Evolutionary conservation across 108 stramenopile genomes (phyloP).

Genomic region (Cylindrotheca closterium): DNA sequence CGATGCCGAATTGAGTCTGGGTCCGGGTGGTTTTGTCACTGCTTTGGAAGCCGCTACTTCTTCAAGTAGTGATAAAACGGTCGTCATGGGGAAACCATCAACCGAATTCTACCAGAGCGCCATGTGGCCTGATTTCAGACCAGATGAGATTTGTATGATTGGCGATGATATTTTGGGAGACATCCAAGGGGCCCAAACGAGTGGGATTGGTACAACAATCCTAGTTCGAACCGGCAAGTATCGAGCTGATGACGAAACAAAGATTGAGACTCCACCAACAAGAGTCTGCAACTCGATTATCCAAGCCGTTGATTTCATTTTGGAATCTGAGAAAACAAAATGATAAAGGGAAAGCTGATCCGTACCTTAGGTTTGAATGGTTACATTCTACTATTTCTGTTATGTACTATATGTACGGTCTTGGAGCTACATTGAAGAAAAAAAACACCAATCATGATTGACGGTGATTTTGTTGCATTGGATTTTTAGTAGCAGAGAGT

Average conservation of each 20-base stretch:
- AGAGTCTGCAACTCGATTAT: constrained; percentile 49
- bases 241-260: constrained; percentile 45
- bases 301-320: constrained; percentile 67
- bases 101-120: constrained; percentile 56
- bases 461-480: no score
- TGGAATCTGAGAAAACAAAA: neutral
- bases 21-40: constrained; percentile 68
- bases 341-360: neutral
- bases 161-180: constrained; percentile 72
- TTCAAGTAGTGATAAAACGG: constrained; percentile 16
- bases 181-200: constrained; percentile 50
- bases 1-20: constrained; percentile 48
- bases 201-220: constrained; percentile 52
- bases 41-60: constrained; percentile 49
- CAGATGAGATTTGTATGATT: constrained; percentile 48
- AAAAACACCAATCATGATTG: no score
- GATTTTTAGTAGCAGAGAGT: constrained; percentile 1
- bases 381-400: neutral
- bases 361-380: no score
- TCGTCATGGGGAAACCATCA: constrained; percentile 68
- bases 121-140: constrained; percentile 9
- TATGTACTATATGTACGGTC: no score
- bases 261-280: constrained; percentile 16
- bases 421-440: no score
- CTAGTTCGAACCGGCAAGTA: constrained; percentile 77